Conservation (phyloP, 2,329 filamentous ascomycete species). For the Fusarium compactum region DNA sequence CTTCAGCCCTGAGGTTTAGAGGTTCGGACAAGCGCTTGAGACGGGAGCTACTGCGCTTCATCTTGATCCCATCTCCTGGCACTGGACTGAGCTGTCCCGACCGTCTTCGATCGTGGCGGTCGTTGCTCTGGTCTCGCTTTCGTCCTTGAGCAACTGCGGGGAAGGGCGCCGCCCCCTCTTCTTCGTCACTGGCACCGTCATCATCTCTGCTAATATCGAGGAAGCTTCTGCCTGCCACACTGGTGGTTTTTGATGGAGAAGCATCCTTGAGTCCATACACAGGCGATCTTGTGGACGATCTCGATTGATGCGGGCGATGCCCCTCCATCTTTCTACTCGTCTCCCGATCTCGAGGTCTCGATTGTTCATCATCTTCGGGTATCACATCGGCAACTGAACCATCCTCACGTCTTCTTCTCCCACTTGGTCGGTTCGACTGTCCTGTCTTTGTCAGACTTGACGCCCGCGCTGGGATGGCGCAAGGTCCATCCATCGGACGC, state of each 20-base stretch:
- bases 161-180: conserved; percentile 75
- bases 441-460: conserved; percentile 74
- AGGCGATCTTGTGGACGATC: conserved; percentile 31
- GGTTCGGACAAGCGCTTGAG: conserved; percentile 69
- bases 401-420: conserved; percentile 63
- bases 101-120: conserved; percentile 58
- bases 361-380: conserved; percentile 57
- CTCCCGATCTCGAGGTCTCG: conserved; percentile 40
- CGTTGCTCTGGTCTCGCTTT: conserved; percentile 62
- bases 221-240: conserved; percentile 38
- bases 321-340: conserved; percentile 34
- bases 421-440: conserved; percentile 65
- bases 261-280: conserved; percentile 43
- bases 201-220: conserved; percentile 51
- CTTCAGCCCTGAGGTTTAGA: conserved; percentile 57
- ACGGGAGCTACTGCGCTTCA: conserved; percentile 68
- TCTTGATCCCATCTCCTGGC: conserved; percentile 56
- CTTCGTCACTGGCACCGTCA: conserved; percentile 48
- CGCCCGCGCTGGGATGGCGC: conserved; percentile 73
- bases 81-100: conserved; percentile 65
- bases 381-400: conserved; percentile 54
- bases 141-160: conserved; percentile 74
- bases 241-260: conserved; percentile 33
- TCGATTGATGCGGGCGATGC: conserved; percentile 23
- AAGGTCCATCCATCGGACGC: conserved; percentile 54